phyloP scores from a whole-genome alignment of 768 basidiomycete genomes.

The Obba rivulosa region DNA sequence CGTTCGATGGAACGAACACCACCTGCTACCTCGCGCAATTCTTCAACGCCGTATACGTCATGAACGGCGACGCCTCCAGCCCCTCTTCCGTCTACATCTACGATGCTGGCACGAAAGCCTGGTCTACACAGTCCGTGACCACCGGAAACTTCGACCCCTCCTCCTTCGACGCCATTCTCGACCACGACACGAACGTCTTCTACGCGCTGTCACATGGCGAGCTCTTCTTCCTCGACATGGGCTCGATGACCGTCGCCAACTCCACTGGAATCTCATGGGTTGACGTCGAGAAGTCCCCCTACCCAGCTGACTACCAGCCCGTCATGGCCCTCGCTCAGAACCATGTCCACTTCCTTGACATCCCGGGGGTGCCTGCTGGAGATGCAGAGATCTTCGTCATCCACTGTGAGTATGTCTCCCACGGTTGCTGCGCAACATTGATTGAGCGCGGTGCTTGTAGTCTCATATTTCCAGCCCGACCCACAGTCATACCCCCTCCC shows the following conservation, averaged over 20 bases:
- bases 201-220: constrained; percentile 66
- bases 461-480: constrained; percentile 73
- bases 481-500: constrained; percentile 50
- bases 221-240: constrained; percentile 70
- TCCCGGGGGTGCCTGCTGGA: constrained; percentile 63
- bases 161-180: constrained; percentile 69
- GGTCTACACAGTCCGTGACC: constrained; percentile 68
- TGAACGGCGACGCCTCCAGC: constrained; percentile 70
- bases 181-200: constrained; percentile 93
- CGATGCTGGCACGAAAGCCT: constrained; percentile 63
- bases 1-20: constrained; percentile 58
- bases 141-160: constrained; percentile 54
- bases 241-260: constrained; percentile 53
- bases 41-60: constrained; percentile 79
- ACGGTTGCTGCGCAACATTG: neutral
- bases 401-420: constrained; percentile 56
- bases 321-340: constrained; percentile 83
- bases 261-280: constrained; percentile 57
- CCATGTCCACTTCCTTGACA: constrained; percentile 78
- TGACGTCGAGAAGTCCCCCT: constrained; percentile 51
- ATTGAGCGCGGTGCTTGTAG: constrained; percentile 38
- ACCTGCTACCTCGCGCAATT: constrained; percentile 79
- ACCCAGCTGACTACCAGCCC: constrained; percentile 52
- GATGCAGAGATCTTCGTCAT: constrained; percentile 79
- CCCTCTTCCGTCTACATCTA: constrained; percentile 75